Conservation (phyloP, 148 eudicot genomes). For the Cornus suecica region DNA sequence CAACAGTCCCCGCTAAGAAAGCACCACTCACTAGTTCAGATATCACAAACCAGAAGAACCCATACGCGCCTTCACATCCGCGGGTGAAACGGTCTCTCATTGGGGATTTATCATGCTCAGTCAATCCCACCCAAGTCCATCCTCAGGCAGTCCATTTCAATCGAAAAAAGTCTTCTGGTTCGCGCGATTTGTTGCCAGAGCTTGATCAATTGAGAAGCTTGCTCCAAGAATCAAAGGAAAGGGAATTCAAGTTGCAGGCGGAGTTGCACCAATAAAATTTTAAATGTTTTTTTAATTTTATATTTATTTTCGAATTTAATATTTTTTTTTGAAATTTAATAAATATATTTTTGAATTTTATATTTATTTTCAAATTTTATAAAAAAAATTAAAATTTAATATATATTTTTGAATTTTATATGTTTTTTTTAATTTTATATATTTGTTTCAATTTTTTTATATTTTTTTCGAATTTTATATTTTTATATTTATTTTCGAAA, state of each 20-base stretch:
- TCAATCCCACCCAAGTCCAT: constrained; percentile 43
- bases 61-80: constrained; percentile 15
- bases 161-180: constrained; percentile 29
- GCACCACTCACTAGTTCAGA: constrained; percentile 23
- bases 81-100: constrained; percentile 48
- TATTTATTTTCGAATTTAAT: too few relatives aligned
- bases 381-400: too few relatives aligned
- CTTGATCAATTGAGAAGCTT: constrained; percentile 67
- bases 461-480: too few relatives aligned
- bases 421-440: too few relatives aligned
- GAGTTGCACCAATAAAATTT: too few relatives aligned
- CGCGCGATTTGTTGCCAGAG: constrained; percentile 61
- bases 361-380: too few relatives aligned
- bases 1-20: constrained; percentile 24
- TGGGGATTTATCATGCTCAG: constrained; percentile 53
- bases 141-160: constrained; percentile 31
- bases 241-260: constrained; percentile 56
- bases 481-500: too few relatives aligned
- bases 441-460: too few relatives aligned
- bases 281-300: too few relatives aligned
- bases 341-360: too few relatives aligned
- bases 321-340: too few relatives aligned
- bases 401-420: too few relatives aligned
- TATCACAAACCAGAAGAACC: constrained; percentile 22
- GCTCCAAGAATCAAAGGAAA: constrained; percentile 66